Evolutionary conservation across 805 yeast genomes (phyloP).

Genomic region (Schwanniomyces vanrijiae): DNA sequence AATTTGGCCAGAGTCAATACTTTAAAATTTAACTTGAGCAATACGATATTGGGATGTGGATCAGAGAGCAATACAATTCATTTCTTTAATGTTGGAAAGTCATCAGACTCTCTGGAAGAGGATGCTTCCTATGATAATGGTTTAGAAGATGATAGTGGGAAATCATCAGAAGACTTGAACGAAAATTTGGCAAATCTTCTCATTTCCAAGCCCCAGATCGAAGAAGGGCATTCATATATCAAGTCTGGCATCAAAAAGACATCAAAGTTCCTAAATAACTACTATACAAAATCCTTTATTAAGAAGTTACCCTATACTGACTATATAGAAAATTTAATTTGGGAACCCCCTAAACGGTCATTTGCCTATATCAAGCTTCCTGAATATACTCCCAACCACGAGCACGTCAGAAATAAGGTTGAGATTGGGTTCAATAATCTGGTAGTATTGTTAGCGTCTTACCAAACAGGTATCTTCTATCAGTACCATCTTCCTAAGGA

Average conservation of each 20-base stretch:
- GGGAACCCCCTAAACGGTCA: conserved; percentile 44
- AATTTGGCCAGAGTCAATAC: conserved; percentile 34
- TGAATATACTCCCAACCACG: conserved; percentile 20
- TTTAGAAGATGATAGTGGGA: conserved; percentile 16
- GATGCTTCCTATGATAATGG: conserved; percentile 17
- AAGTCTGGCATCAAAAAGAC: conserved; percentile 8
- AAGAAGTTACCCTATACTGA: conserved; percentile 41
- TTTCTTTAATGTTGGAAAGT: conserved; percentile 26
- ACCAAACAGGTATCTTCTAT: conserved; percentile 37
- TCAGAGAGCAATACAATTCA: conserved; percentile 44
- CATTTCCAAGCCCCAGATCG: conserved; percentile 21
- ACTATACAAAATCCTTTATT: conserved; percentile 36
- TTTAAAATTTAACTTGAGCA: conserved; percentile 34
- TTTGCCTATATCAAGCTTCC: conserved; percentile 42
- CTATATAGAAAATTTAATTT: conserved; percentile 39
- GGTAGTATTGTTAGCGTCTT: conserved; percentile 36
- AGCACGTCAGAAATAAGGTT: conserved; percentile 16
- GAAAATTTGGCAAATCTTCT: conserved; percentile 42
- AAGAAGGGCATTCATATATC: conserved; percentile 8
- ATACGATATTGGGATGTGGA: conserved; percentile 36
- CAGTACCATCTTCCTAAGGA: conserved; percentile 35
- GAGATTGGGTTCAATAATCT: conserved; percentile 40
- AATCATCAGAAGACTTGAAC: conserved; percentile 40
- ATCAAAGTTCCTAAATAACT: conserved; percentile 28
- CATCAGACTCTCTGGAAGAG: conserved; percentile 10